These are phyloP conservation scores for Suillus bovinus DNA, from an alignment of 768 basidiomycete genomes.

Conservation along the genomic window DNA sequence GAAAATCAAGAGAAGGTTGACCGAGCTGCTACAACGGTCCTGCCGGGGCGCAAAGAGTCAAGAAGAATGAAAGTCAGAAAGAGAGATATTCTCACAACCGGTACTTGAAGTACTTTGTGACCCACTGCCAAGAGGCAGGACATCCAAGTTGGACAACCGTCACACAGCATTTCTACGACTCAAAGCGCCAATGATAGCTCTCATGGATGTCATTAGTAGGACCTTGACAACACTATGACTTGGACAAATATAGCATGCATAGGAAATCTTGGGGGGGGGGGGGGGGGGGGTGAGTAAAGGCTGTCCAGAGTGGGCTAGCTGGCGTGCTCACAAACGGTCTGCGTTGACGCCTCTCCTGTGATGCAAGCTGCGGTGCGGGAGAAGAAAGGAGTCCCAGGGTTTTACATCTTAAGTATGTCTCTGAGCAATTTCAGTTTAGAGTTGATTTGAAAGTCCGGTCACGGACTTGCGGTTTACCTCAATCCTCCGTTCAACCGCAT, in stretches of 20 bases:
- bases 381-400: too few relatives aligned
- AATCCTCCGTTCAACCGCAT: neutral
- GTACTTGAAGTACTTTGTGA: neutral
- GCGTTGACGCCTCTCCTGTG: neutral
- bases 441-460: neutral
- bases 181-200: constrained; percentile 1
- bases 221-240: neutral
- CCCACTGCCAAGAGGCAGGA: neutral
- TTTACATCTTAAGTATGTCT: too few relatives aligned
- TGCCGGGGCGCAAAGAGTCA: constrained; percentile 32
- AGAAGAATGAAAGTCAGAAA: constrained; percentile 26
- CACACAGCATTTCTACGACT: neutral
- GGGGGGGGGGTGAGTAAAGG: neutral
- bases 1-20: constrained; percentile 12
- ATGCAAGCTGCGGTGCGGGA: too few relatives aligned
- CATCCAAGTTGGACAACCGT: too few relatives aligned
- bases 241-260: constrained; percentile 1
- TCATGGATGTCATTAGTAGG: neutral
- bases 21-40: constrained; percentile 32
- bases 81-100: constrained; percentile 4
- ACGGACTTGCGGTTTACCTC: neutral
- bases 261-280: neutral
- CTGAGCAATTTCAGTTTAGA: too few relatives aligned
- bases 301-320: neutral
- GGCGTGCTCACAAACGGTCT: neutral